These are phyloP conservation scores for Polygonum aviculare DNA, from an alignment of 148 eudicot genomes.

Conservation along the genomic window DNA sequence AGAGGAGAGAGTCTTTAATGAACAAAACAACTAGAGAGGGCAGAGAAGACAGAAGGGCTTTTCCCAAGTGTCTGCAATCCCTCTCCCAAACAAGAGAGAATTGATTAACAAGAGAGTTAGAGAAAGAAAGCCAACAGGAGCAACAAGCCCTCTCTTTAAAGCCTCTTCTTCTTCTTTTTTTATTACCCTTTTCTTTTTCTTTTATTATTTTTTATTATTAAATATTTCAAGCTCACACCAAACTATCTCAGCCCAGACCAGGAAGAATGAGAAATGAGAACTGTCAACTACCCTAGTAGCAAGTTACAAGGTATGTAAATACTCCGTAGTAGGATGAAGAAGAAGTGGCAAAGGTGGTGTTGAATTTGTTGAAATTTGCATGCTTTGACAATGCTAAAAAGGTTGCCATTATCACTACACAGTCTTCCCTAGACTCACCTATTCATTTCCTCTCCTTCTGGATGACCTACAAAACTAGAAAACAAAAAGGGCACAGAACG, in stretches of 20 bases:
- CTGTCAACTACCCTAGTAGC: background rate
- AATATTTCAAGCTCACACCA: background rate
- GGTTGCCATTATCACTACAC: slow-evolving; percentile 2
- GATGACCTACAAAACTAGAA: slow-evolving; percentile 9
- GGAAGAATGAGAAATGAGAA: background rate
- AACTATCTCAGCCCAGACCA: background rate
- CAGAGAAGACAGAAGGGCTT: slow-evolving; percentile 73
- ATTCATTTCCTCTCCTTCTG: background rate
- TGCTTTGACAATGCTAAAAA: slow-evolving; percentile 15
- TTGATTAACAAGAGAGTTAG: slow-evolving; percentile 13
- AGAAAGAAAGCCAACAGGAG: slow-evolving; percentile 14
- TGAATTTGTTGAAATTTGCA: background rate
- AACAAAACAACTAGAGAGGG: slow-evolving; percentile 24
- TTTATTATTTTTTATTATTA: background rate
- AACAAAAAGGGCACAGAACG: background rate
- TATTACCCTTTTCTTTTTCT: slow-evolving; percentile 13
- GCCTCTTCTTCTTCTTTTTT: slow-evolving; percentile 12
- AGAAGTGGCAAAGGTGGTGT: slow-evolving; percentile 4
- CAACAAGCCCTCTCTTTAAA: slow-evolving; percentile 22
- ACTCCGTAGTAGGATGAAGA: background rate
- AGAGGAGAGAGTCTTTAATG: slow-evolving; percentile 11
- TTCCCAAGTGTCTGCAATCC: slow-evolving; percentile 83
- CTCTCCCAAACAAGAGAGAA: slow-evolving; percentile 27
- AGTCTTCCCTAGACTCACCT: background rate
- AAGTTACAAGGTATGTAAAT: background rate